Percentiles rank a stretch among this genome's conserved stretches.
Conservation (phyloP, 1,284 basidiomycete species). For the Vanrija sp. region DNA sequence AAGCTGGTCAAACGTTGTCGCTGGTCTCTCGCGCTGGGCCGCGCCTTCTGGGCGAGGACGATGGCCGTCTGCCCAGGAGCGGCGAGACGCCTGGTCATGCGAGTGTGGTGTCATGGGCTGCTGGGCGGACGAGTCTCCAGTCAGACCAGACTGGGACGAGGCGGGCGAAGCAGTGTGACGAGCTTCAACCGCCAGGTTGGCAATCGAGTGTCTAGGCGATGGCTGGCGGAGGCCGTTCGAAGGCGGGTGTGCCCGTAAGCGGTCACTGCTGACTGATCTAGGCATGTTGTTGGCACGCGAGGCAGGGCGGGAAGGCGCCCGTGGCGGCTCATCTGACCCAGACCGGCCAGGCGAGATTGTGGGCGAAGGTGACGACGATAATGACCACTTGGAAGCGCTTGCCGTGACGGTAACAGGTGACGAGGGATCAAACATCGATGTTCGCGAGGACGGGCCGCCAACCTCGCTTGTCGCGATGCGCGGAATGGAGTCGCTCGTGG, state of each 20-base stretch:
- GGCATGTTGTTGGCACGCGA: slow-evolving; percentile 3
- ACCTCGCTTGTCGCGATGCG: too few relatives aligned
- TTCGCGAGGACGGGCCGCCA: not conserved
- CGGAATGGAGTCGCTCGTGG: too few relatives aligned
- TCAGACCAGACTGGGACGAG: slow-evolving; percentile 21
- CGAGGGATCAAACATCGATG: not conserved
- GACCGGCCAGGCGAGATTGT: too few relatives aligned
- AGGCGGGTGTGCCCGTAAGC: not conserved
- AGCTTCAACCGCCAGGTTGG: not conserved
- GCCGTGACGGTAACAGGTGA: not conserved
- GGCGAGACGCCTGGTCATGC: slow-evolving; percentile 5
- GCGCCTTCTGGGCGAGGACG: slow-evolving; percentile 3
- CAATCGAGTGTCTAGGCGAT: not conserved
- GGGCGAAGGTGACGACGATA: slow-evolving; percentile 4
- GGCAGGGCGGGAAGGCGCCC: slow-evolving; percentile 3
- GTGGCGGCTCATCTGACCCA: too few relatives aligned
- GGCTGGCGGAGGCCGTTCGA: slow-evolving; percentile 7
- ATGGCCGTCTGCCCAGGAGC: slow-evolving; percentile 13
- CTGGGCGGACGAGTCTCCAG: slow-evolving; percentile 17
- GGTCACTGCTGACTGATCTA: not conserved
- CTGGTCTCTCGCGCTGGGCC: not conserved
- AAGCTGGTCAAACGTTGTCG: slow-evolving; percentile 7
- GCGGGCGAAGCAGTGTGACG: slow-evolving; percentile 21
- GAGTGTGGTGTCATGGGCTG: slow-evolving; percentile 27
- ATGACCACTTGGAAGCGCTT: slow-evolving; percentile 17